Base-by-base conservation (phyloP, 306 rosid genomes). In the Calophaca sinica region DNA sequence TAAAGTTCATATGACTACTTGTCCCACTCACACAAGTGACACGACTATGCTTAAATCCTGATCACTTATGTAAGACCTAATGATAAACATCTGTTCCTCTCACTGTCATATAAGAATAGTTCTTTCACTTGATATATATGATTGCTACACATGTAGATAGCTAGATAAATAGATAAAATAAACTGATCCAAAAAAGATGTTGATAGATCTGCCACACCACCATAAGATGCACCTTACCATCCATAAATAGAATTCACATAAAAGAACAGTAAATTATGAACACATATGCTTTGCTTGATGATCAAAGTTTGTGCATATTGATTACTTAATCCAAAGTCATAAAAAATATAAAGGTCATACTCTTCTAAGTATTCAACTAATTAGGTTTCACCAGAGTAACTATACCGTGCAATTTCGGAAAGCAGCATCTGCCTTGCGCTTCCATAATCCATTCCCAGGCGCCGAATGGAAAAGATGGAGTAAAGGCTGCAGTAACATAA, bases 341-440 rank as follows among this genome's bases (percentile, higher is more conserved):
- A 9, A 11, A 65, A 1, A 61, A 42, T 6, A 53, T 68, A 45
- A 70, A 76, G n/a, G 46, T 4, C 52, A 38, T 55, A 44, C 69
- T 38, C 66, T 57, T 57, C 42, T 6, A 69, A 63, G 54, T 50
- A 68, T 6, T 36, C 46, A 57, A 49, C 39, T 62, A 62, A 72
- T 14, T 13, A 45, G 76, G 26, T 41, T 62, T 72, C 66, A 52
- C 49, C 10, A 57, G 5, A 75, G 69, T 8, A 63, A 70, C 66
- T 75, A 53, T 89, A 94, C 98, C 88, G 77, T 85, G 91, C 94
- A 91, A 76, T 66, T 73, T 51, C 53, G 79, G 79, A 94, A 94
- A 77, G 97, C 97, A 46, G 93, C 88, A 76, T 94, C 97, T 7
- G 93, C 97, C 68, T 94, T 94, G 76, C 97, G 97, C 86, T 94